Conservation (phyloP, 2,329 filamentous ascomycete species). For the Arthrobotrys sphaeroides region DNA sequence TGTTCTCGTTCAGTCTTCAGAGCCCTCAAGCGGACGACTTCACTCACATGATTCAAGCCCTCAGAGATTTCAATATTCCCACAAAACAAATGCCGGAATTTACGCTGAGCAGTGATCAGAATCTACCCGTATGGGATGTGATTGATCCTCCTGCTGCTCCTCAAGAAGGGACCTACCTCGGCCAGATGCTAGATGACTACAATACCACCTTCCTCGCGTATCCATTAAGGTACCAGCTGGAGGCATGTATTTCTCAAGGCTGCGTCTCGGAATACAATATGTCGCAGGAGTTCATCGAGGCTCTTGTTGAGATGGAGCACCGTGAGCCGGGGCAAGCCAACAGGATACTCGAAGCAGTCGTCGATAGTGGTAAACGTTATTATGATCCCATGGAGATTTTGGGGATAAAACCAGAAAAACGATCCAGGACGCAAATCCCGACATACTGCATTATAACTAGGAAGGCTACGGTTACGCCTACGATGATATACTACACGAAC, state of each 20-base stretch:
- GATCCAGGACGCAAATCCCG: slow-evolving; percentile 67
- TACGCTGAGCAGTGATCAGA: slow-evolving; percentile 59
- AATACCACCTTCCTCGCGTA: slow-evolving; percentile 69
- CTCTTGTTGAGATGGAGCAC: slow-evolving; percentile 67
- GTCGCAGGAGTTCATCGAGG: slow-evolving; percentile 72
- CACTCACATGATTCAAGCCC: slow-evolving; percentile 64
- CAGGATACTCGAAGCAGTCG: slow-evolving; percentile 64
- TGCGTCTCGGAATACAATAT: slow-evolving; percentile 80
- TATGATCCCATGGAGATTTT: slow-evolving; percentile 80
- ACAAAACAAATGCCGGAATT: slow-evolving; percentile 64
- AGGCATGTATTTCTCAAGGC: slow-evolving; percentile 87
- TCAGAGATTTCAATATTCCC: slow-evolving; percentile 78
- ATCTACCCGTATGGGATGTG: slow-evolving; percentile 63
- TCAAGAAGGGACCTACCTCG: slow-evolving; percentile 45
- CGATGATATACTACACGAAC: slow-evolving; percentile 78
- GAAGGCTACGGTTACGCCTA: slow-evolving; percentile 83
- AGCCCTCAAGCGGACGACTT: slow-evolving; percentile 60
- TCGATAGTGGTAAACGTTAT: slow-evolving; percentile 70
- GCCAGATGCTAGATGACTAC: slow-evolving; percentile 59
- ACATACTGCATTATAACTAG: slow-evolving; percentile 78
- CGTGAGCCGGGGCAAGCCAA: slow-evolving; percentile 57
- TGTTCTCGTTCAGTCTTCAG: slow-evolving; percentile 62
- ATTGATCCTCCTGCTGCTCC: slow-evolving; percentile 58
- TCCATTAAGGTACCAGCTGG: slow-evolving; percentile 84
- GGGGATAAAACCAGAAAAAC: slow-evolving; percentile 60